Percentiles rank a stretch among this genome's conserved stretches.
Conservation (phyloP, 1,284 basidiomycete genomes). For the Ganoderma boninense region DNA sequence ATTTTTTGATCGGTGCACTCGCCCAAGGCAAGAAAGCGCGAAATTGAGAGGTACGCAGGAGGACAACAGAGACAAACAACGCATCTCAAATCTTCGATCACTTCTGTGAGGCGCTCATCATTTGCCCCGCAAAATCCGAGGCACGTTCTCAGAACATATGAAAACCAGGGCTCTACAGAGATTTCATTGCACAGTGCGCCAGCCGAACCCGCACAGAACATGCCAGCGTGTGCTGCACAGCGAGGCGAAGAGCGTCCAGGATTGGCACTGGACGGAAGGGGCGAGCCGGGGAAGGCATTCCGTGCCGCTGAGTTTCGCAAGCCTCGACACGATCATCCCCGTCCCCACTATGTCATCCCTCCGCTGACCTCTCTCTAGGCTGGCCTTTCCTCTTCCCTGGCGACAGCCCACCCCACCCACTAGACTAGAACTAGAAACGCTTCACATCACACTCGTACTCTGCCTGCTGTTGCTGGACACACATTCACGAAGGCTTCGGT, state of each 20-base stretch:
- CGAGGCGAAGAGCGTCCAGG: constrained; percentile 11
- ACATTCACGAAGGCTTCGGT: not conserved
- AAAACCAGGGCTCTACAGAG: not conserved
- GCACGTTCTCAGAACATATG: not conserved
- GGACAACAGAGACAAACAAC: constrained; percentile 29
- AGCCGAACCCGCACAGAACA: not conserved
- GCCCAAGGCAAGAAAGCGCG: constrained; percentile 24
- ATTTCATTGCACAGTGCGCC: not conserved
- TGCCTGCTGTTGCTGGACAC: constrained; percentile 8
- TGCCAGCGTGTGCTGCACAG: not conserved
- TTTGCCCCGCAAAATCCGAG: not conserved
- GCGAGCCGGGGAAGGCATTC: constrained; percentile 22
- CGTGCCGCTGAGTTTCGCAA: constrained; percentile 32
- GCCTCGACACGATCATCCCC: constrained; percentile 23
- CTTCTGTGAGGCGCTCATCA: constrained; percentile 11
- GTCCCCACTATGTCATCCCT: constrained; percentile 29
- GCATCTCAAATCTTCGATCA: constrained; percentile 9
- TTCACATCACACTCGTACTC: not conserved
- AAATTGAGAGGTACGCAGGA: constrained; percentile 26
- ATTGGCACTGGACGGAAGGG: constrained; percentile 5
- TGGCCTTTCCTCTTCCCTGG: constrained; percentile 5
- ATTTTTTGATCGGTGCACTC: constrained; percentile 40
- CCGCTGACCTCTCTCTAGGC: constrained; percentile 10
- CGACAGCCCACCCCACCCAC: constrained; percentile 1
- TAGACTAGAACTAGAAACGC: constrained; percentile 10